These are phyloP conservation scores for Boletus insuetus DNA, from an alignment of 768 basidiomycete species.

Conservation along the genomic window DNA sequence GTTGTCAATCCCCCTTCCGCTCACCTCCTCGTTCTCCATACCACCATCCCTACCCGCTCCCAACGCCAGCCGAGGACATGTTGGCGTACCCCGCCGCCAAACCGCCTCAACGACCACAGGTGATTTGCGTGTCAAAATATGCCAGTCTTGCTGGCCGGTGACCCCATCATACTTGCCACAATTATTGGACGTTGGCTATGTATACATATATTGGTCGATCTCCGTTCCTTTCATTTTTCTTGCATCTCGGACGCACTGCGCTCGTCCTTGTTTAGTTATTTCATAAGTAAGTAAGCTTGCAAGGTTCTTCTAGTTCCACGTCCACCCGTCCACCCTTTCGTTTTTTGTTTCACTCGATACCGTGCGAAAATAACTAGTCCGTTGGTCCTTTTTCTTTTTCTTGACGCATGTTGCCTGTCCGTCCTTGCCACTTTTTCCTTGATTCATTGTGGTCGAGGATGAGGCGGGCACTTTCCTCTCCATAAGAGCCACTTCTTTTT, in stretches of 20 bases:
- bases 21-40: constrained; percentile 12
- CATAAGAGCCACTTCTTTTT: constrained; percentile 10
- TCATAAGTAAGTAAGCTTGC: constrained; percentile 26
- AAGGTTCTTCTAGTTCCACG: neutral
- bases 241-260: neutral
- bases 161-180: neutral
- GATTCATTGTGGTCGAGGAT: constrained; percentile 10
- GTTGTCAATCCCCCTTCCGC: constrained; percentile 10
- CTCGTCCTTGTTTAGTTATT: constrained; percentile 24
- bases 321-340: neutral
- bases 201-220: neutral
- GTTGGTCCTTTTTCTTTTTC: neutral
- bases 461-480: constrained; percentile 26
- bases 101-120: constrained; percentile 3
- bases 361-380: too few relatives aligned
- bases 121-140: constrained; percentile 25
- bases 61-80: constrained; percentile 57
- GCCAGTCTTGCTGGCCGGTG: constrained; percentile 33
- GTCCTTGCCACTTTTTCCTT: constrained; percentile 12
- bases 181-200: neutral
- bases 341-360: too few relatives aligned
- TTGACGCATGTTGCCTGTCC: constrained; percentile 19
- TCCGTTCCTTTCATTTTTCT: neutral
- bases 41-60: constrained; percentile 46
- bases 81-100: constrained; percentile 23